Base-by-base conservation (phyloP, 225 moss, liverwort and hornwort genomes). In the Marchantia polymorpha region DNA sequence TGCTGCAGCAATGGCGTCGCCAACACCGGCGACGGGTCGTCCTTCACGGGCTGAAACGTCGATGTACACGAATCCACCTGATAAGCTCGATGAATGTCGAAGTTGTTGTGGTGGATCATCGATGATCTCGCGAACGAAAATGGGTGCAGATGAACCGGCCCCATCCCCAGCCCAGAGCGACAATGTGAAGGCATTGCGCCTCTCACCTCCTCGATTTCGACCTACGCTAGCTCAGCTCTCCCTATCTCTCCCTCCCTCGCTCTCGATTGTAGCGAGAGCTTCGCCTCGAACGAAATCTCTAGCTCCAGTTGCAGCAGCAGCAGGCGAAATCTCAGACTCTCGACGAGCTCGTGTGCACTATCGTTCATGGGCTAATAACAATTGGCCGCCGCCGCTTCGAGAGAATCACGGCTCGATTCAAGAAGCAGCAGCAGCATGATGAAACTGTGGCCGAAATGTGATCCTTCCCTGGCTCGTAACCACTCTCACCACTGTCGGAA, bases 41-140 rank as follows among this genome's bases (percentile, higher is more conserved):
- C 87, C 74, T 87, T 87, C 84, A 87, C 80, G 23, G 79, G 72
- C 25, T 87, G 70, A 74, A 87, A 84, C 25, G 87, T 75, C 15
- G 87, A 87, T 19, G 84, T 82, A 50, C 87, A 88, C 64, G 87
- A 88, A 77, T 88, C 87, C 26, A 84, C 78, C 74, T 88, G 87
- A 73, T 85, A 83, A 50, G 85, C 52, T 68, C 87, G 85, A 72
- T 84, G 87, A 53, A 76, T 39, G 56, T 88, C 87, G 55, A 83
- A 85, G 67, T 64, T 67, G 59, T 77, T 87, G 30, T 84, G 84
- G 55, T 84, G 82, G 52, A 87, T 76, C 65, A 75, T 53, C 50
- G 87, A 71, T 65, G 80, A 79, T 65, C 82, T 88, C 47, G 78
- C 31, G 71, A 78, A 81, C 47, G 85, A 73, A 72, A 85, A 81